Percentiles rank a stretch among this genome's conserved stretches.
phyloP scores from a whole-genome alignment of 768 basidiomycete genomes.

The Cystofilobasidium ferigula region DNA sequence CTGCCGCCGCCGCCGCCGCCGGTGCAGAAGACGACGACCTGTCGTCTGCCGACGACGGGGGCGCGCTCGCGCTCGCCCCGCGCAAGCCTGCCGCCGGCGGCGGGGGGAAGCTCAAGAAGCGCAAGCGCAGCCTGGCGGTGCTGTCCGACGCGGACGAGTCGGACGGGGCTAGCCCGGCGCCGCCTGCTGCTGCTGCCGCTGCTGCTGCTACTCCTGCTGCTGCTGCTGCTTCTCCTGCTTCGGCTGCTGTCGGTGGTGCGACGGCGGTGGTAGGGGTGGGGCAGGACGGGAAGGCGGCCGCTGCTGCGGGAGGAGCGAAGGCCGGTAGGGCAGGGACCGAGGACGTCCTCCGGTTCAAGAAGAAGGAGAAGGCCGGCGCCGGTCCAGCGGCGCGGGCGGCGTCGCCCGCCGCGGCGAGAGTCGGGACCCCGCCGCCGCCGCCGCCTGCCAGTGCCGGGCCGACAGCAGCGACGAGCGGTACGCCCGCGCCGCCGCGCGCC shows the following conservation, averaged over 20 bases:
- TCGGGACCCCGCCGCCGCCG: neutral
- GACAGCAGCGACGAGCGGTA: neutral
- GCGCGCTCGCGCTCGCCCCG: neutral
- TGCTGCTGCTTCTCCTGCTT: too few relatives aligned
- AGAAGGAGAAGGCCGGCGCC: constrained; percentile 3
- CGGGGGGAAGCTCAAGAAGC: constrained; percentile 12
- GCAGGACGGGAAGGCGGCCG: too few relatives aligned
- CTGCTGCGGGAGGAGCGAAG: too few relatives aligned
- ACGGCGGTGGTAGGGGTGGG: neutral
- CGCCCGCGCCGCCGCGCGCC: neutral
- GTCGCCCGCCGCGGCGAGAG: neutral
- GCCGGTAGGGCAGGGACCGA: neutral
- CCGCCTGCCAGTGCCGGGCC: neutral
- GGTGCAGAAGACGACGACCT: neutral
- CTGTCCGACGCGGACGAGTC: constrained; percentile 10
- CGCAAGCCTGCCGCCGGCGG: neutral
- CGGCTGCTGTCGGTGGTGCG: too few relatives aligned
- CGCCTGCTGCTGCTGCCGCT: neutral
- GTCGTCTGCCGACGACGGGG: neutral
- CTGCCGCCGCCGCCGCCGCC: neutral
- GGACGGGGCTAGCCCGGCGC: neutral
- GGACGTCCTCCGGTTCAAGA: neutral
- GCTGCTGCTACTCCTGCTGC: neutral
- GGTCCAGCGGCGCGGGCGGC: neutral
- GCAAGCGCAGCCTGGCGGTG: constrained; percentile 14